phyloP scores from a whole-genome alignment of 495 filamentous ascomycete genomes.

The Podospora pseudopauciseta region DNA sequence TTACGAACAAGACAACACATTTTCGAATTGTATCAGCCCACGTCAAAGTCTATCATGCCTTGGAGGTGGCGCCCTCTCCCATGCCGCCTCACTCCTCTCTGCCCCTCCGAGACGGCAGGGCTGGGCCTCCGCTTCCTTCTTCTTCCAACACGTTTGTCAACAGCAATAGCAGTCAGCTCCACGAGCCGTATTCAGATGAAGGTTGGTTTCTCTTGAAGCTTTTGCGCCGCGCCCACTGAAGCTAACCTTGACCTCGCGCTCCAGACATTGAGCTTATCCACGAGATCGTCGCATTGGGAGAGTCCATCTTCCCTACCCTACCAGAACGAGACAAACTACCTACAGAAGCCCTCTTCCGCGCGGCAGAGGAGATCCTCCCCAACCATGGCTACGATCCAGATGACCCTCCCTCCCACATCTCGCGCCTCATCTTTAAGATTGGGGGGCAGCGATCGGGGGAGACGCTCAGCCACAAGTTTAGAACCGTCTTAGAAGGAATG shows the following conservation, averaged over 20 bases:
- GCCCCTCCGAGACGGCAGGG: slow-evolving; percentile 38
- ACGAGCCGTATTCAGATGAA: slow-evolving; percentile 54
- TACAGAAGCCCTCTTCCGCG: slow-evolving; percentile 73
- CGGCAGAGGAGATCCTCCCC: slow-evolving; percentile 69
- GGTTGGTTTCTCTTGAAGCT: slow-evolving; percentile 46
- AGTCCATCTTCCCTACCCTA: slow-evolving; percentile 51
- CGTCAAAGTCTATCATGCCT: slow-evolving; percentile 34
- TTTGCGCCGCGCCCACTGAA: background rate
- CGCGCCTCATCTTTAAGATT: slow-evolving; percentile 78
- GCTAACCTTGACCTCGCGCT: slow-evolving; percentile 19
- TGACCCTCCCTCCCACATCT: slow-evolving; percentile 63
- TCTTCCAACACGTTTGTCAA: slow-evolving; percentile 10
- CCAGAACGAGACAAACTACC: slow-evolving; percentile 61
- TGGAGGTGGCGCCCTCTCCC: slow-evolving; percentile 30
- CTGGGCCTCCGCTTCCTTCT: slow-evolving; percentile 41
- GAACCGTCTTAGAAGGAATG: slow-evolving; percentile 32
- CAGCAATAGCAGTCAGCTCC: slow-evolving; percentile 13
- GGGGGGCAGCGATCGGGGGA: slow-evolving; percentile 51
- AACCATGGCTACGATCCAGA: slow-evolving; percentile 64
- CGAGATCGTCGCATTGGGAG: slow-evolving; percentile 68
- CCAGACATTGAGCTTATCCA: slow-evolving; percentile 76
- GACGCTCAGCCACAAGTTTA: slow-evolving; percentile 35
- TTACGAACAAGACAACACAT: background rate
- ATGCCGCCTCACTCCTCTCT: slow-evolving; percentile 36
- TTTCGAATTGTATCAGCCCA: slow-evolving; percentile 12